Base-by-base conservation (phyloP, 2,329 filamentous ascomycete species). In the Alternaria gaisen region DNA sequence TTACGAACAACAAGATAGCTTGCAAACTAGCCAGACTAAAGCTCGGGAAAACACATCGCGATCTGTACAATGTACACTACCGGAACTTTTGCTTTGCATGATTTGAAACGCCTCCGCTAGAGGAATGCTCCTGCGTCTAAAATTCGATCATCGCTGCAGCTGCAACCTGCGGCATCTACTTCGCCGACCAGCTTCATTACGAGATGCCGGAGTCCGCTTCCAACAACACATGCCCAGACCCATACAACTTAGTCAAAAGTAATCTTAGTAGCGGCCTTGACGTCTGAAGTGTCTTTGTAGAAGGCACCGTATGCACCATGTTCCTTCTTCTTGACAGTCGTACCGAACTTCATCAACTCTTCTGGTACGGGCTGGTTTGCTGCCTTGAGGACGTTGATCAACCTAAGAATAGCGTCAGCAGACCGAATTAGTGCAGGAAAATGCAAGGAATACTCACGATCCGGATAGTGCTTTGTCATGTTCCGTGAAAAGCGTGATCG, bases 261-360 rank as follows among this genome's bases (percentile, higher is more conserved):
- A 77, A 97, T 97, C 85, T 97, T 97, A 58, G 91, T 95, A 28
- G 92, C 90, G 79, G 91, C 90, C 81, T 94, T 91, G 77, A 87
- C 92, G 79, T 90, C 90, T 71, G 92, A 91, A 9, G 92, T 89
- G 71, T 97, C 93, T 81, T 95, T 97, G 85, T 91, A 97, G 78
- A 98, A 98, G 32, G 93, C 93, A 58, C 95, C 95, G 76, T 98
- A 99, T 48, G 92, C 91, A 74, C 93, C 91, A 82, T 99, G 95
- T 50, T 89, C 87, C 93, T 98, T 98, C 88, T 97, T 97, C 88
- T 98, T 99, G 53, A 99, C 95, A 1, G 94, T 98, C 22, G 93
- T 97, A 72, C 95, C 95, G 71, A 97, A 99, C 82, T 97, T 97
- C 78, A 98, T 84, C 38, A 99, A 83, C 26, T 92, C 91, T 43